phyloP scores from a whole-genome alignment of 2,329 filamentous ascomycete genomes.

The Phoma sp. region DNA sequence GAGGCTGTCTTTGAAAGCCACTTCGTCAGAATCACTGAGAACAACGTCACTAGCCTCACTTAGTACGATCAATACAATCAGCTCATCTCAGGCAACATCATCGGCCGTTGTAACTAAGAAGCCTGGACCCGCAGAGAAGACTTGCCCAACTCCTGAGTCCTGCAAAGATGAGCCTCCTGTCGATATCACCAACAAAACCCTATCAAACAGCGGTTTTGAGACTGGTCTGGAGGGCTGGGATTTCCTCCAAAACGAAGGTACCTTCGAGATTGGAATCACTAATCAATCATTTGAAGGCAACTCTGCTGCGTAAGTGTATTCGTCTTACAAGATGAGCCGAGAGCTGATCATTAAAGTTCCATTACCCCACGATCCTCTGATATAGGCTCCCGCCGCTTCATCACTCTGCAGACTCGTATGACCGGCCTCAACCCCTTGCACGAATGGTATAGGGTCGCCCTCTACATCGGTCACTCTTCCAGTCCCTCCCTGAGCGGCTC shows the following conservation, averaged over 20 bases:
- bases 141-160: not conserved
- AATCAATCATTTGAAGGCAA: not conserved
- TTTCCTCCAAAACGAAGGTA: not conserved
- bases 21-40: too few relatives aligned
- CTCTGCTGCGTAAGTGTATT: not conserved
- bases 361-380: not conserved
- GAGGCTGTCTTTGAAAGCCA: too few relatives aligned
- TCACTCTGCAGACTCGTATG: not conserved
- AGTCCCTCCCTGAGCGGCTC: not conserved
- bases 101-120: not conserved
- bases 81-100: not conserved
- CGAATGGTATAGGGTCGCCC: constrained; percentile 2
- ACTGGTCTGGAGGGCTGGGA: not conserved
- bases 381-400: not conserved
- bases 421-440: not conserved
- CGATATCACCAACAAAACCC: not conserved
- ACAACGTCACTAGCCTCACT: too few relatives aligned
- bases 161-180: not conserved
- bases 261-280: not conserved
- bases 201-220: not conserved
- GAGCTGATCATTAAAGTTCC: not conserved
- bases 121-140: not conserved
- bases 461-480: not conserved
- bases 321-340: not conserved
- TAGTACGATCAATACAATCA: too few relatives aligned